Percentiles rank a stretch among this genome's conserved stretches.
Evolutionary conservation across 1,284 basidiomycete species (phyloP).

Genomic region (Cutaneotrichosporon cutaneum): DNA sequence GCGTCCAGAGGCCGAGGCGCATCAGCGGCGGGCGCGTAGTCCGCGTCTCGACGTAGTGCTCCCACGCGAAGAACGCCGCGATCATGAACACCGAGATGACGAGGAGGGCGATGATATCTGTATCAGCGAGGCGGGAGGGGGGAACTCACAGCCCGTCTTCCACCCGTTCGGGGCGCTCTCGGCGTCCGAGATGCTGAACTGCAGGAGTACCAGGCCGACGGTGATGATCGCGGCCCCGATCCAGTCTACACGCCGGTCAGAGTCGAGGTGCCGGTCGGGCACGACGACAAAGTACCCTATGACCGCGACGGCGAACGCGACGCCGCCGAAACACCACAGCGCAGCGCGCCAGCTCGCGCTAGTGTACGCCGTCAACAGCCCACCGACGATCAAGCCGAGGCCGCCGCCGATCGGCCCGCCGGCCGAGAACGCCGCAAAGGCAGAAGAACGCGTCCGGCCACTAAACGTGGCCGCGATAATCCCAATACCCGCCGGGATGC

Average conservation of each 20-base stretch:
- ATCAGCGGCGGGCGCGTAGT: slow-evolving; percentile 64
- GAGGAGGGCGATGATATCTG: slow-evolving; percentile 59
- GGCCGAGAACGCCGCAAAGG: slow-evolving; percentile 69
- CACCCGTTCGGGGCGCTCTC: slow-evolving; percentile 68
- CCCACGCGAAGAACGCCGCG: slow-evolving; percentile 66
- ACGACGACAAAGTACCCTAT: slow-evolving; percentile 62
- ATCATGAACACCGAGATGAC: slow-evolving; percentile 64
- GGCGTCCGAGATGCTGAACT: slow-evolving; percentile 76
- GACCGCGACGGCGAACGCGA: slow-evolving; percentile 58
- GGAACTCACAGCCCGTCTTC: slow-evolving; percentile 66
- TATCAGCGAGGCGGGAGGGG: not conserved
- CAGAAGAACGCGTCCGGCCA: slow-evolving; percentile 63
- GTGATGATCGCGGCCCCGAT: slow-evolving; percentile 73
- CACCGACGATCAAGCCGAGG: slow-evolving; percentile 67
- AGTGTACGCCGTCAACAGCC: slow-evolving; percentile 67
- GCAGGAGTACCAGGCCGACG: slow-evolving; percentile 69
- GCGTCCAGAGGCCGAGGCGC: slow-evolving; percentile 66
- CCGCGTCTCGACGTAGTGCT: slow-evolving; percentile 59
- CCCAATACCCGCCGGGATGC: slow-evolving; percentile 58
- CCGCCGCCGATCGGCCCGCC: slow-evolving; percentile 76
- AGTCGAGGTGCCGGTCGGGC: slow-evolving; percentile 48
- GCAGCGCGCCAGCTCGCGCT: slow-evolving; percentile 61
- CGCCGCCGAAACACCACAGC: slow-evolving; percentile 61
- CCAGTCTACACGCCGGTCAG: slow-evolving; percentile 73
- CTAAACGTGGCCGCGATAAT: slow-evolving; percentile 74